Conservation (phyloP, 805 yeast species). For the Zygosaccharomyces gambellarensis region DNA sequence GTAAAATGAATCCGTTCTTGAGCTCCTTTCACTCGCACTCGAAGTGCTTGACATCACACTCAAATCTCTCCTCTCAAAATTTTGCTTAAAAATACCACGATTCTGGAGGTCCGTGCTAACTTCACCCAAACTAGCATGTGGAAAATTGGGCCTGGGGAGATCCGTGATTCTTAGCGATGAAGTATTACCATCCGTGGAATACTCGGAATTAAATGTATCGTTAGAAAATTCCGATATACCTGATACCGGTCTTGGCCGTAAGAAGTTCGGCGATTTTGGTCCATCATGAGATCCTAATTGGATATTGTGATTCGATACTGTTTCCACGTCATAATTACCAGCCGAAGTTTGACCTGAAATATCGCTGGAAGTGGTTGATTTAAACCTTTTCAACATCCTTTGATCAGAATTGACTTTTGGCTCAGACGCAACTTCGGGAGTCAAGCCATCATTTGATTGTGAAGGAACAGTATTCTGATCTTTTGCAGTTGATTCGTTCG, state of each 20-base stretch:
- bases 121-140: conserved; percentile 11
- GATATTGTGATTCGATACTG: conserved; percentile 8
- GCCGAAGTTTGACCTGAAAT: conserved; percentile 31
- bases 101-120: conserved; percentile 10
- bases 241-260: conserved; percentile 45
- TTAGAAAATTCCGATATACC: conserved; percentile 46
- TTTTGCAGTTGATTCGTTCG: conserved; percentile 7
- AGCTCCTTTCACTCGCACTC: conserved; percentile 38
- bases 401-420: conserved; percentile 5
- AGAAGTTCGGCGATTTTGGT: conserved; percentile 12
- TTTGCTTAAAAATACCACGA: conserved; percentile 10
- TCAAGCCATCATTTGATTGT: neutral
- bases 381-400: conserved; percentile 22
- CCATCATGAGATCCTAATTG: conserved; percentile 13
- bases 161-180: conserved; percentile 14
- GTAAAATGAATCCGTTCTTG: conserved; percentile 39
- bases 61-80: conserved; percentile 32
- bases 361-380: conserved; percentile 27
- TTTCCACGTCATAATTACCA: conserved; percentile 26
- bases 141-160: conserved; percentile 7
- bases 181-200: conserved; percentile 39
- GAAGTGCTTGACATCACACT: conserved; percentile 38
- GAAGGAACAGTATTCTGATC: conserved; percentile 5
- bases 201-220: conserved; percentile 47
- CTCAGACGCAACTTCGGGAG: neutral